A percentile compares a stretch with the other conserved stretches of the same genome.
These are phyloP conservation scores for Metarhizium anisopliae DNA, from an alignment of 2,329 filamentous ascomycete genomes.

Conservation along the genomic window DNA sequence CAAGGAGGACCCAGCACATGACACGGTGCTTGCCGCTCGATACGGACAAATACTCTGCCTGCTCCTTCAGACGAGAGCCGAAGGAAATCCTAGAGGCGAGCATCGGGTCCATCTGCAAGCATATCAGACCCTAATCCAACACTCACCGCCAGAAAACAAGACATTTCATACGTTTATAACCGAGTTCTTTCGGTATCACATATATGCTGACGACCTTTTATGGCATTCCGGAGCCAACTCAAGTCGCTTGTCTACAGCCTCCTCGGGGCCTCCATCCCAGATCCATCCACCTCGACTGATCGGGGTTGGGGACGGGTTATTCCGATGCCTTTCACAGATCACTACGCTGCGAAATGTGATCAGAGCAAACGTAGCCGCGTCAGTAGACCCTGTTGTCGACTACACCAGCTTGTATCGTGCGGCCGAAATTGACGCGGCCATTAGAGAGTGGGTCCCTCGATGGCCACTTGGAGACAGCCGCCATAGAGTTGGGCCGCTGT, in stretches of 20 bases:
- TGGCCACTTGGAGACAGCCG: slow-evolving; percentile 51
- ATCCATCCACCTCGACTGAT: slow-evolving; percentile 52
- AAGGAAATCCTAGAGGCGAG: slow-evolving; percentile 51
- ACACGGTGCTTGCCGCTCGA: slow-evolving; percentile 41
- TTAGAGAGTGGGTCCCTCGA: slow-evolving; percentile 64
- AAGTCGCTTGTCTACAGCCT: slow-evolving; percentile 30
- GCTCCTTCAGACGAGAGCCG: slow-evolving; percentile 47
- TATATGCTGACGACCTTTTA: slow-evolving; percentile 54
- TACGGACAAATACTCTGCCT: slow-evolving; percentile 58
- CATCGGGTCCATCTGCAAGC: slow-evolving; percentile 73
- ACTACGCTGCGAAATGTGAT: slow-evolving; percentile 69
- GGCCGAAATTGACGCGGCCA: slow-evolving; percentile 64
- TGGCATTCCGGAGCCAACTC: slow-evolving; percentile 33
- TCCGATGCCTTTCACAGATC: slow-evolving; percentile 70
- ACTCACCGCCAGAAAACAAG: slow-evolving; percentile 51
- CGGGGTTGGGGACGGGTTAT: slow-evolving; percentile 75
- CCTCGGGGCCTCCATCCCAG: slow-evolving; percentile 31
- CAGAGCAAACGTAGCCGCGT: slow-evolving; percentile 52
- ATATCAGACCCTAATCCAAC: slow-evolving; percentile 62
- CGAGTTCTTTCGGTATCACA: slow-evolving; percentile 81
- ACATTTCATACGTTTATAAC: slow-evolving; percentile 57
- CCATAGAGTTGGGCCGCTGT: slow-evolving; percentile 46
- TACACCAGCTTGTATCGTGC: slow-evolving; percentile 65
- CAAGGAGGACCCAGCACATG: slow-evolving; percentile 33
- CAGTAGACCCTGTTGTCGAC: slow-evolving; percentile 60